Evolutionary conservation across 768 basidiomycete genomes (phyloP), one percentile per base, ranked within the genome.

Genomic region (Agrocybe chaxingu): DNA sequence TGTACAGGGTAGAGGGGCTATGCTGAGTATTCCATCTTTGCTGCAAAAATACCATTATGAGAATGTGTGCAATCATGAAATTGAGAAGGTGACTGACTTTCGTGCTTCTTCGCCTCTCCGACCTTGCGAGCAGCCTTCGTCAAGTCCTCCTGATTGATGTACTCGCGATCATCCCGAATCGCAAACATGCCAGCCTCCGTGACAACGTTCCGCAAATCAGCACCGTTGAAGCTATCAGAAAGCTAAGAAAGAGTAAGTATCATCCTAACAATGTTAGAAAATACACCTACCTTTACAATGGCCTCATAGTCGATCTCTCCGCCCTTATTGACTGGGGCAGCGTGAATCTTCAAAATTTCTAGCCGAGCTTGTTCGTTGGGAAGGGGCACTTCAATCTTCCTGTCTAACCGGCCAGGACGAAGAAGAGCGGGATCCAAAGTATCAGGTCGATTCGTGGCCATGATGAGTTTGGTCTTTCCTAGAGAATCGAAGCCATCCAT

Each of bases 401-500:
- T 81, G 68, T 99, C 97, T 36, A 99, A 75, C 46, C 97, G 88
- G 40, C 97, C 97, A 7, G 96, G 96, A 47, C 96, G 90, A 48
- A 99, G 79, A 18, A 99, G 82, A 10, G 96, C 96, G 10, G 97
- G 97, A 70, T 98, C 97, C 32, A 98, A 82, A 1, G 95, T 98
- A 67, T 99, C 97, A 0, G 97, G 97, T 63, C 97, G 80, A 75
- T 98, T 99, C 19, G 97, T 99, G n/a, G 97, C 97, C 92, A 98
- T 98, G 67, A 99, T 99, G 47, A 98, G 81, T 70, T 98, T 98
- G 32, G 95, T 98, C 57, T 77, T 78, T 40, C 97, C 97, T 29
- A 99, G 76, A 11, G 96, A 93, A 70, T 98, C 97, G 72, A 99
- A 99, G 18, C 97, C 97, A 66, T 99, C 97, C 93, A 99, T 97